phyloP scores from a whole-genome alignment of 2,329 filamentous ascomycete genomes.

The Mariannaea elegans region DNA sequence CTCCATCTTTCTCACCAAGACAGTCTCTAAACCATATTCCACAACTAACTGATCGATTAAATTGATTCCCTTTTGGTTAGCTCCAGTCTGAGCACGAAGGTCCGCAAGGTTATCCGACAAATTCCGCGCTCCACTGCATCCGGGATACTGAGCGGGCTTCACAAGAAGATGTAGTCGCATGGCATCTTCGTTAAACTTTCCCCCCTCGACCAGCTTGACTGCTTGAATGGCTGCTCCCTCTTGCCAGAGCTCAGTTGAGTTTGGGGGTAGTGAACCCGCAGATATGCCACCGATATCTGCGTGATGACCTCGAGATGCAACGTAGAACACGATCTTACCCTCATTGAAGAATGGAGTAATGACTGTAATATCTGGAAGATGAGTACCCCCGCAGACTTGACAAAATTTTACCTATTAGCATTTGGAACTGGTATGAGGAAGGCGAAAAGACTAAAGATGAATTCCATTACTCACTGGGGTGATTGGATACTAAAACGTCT shows the following conservation, averaged over 20 bases:
- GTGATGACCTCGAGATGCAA: conserved; percentile 44
- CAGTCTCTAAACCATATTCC: conserved; percentile 75
- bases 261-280: conserved; percentile 86
- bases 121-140: conserved; percentile 81
- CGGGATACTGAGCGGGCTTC: conserved; percentile 79
- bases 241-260: conserved; percentile 64
- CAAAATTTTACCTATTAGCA: too few relatives aligned
- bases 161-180: conserved; percentile 76
- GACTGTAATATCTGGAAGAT: conserved; percentile 57
- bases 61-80: conserved; percentile 73
- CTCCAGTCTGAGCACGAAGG: conserved; percentile 81
- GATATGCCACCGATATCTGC: conserved; percentile 76
- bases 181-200: conserved; percentile 80
- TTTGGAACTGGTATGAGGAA: conserved; percentile 35
- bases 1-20: too few relatives aligned
- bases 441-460: too few relatives aligned
- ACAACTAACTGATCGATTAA: conserved; percentile 78
- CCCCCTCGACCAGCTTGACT: conserved; percentile 78
- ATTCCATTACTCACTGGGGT: too few relatives aligned
- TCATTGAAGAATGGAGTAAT: conserved; percentile 65
- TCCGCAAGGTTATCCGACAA: conserved; percentile 86
- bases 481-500: too few relatives aligned
- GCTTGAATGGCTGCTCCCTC: conserved; percentile 72
- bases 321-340: conserved; percentile 47
- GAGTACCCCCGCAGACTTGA: conserved; percentile 52